phyloP scores from a whole-genome alignment of 805 yeast species.

The Ogataea thermomethanolica region DNA sequence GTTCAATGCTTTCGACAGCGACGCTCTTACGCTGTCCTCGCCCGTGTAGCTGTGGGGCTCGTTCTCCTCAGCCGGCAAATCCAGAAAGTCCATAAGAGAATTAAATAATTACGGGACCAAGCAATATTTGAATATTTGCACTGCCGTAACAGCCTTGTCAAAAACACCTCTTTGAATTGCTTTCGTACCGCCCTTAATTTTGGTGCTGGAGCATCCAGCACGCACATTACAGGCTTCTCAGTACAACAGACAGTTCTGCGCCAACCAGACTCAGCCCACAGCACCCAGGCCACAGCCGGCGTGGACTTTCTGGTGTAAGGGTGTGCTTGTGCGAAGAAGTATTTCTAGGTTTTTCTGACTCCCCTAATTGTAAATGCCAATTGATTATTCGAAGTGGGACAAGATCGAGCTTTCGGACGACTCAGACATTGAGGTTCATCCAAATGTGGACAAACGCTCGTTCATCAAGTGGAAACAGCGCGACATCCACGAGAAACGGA shows the following conservation, averaged over 20 bases:
- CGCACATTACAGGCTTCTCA: no score
- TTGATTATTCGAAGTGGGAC: constrained; percentile 98
- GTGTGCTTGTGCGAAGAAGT: no score
- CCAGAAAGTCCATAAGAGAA: constrained; percentile 8
- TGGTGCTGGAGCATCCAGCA: no score
- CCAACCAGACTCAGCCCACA: no score
- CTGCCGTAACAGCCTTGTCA: no score
- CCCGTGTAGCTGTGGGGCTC: constrained; percentile 5
- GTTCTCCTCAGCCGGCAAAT: constrained; percentile 8
- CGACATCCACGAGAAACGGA: constrained; percentile 91
- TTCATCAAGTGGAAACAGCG: constrained; percentile 96
- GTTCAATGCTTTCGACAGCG: constrained; percentile 20
- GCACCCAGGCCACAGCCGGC: no score
- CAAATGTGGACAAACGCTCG: constrained; percentile 91
- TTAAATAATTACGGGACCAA: not conserved
- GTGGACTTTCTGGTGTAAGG: no score
- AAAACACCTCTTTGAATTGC: no score
- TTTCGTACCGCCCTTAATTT: no score
- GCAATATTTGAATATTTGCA: no score
- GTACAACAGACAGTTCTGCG: no score
- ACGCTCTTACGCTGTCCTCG: constrained; percentile 17
- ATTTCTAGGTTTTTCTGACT: constrained; percentile 9
- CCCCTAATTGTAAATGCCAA: constrained; percentile 29
- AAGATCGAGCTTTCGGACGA: constrained; percentile 94
- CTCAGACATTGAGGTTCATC: constrained; percentile 96